Percentiles rank a stretch among this genome's conserved stretches.
phyloP scores from a whole-genome alignment of 192 early-diverging fungal genomes.

The Helicostylum pulchrum region DNA sequence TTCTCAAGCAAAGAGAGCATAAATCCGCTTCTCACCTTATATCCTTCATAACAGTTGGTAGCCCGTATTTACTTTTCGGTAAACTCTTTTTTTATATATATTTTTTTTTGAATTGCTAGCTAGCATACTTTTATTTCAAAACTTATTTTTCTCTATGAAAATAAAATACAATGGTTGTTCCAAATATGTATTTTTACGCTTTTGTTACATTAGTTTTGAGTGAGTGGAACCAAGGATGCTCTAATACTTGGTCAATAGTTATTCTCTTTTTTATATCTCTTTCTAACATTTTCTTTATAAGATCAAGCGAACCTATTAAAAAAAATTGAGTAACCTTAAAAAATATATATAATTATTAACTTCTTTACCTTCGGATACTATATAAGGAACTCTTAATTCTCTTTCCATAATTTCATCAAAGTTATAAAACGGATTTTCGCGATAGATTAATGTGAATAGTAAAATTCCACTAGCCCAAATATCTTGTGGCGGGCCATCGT shows the following conservation, averaged over 20 bases:
- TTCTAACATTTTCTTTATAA: conserved; percentile 71
- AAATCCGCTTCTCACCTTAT: too few species aligned
- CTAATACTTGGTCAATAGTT: conserved; percentile 72
- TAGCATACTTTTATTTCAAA: too few species aligned
- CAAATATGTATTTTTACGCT: too few species aligned
- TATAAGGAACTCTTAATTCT: conserved; percentile 43
- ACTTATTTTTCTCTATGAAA: too few species aligned
- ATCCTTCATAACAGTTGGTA: too few species aligned
- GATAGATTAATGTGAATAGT: conserved; percentile 73
- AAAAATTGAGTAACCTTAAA: background rate
- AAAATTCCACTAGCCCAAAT: conserved; percentile 87
- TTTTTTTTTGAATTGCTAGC: too few species aligned
- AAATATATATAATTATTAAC: background rate
- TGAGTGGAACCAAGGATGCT: conserved; percentile 67
- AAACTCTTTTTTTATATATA: too few species aligned
- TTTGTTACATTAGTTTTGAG: background rate
- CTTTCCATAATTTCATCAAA: conserved; percentile 58
- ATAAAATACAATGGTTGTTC: too few species aligned
- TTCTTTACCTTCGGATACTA: conserved; percentile 25
- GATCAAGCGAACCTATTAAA: conserved; percentile 44
- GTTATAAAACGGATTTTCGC: conserved; percentile 64
- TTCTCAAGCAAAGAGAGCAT: too few species aligned
- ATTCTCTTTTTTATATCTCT: conserved; percentile 65
- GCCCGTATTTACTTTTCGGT: too few species aligned
- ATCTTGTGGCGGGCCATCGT: conserved; percentile 86